Evolutionary conservation across 441 rosid genomes (phyloP).

Genomic region (Adansonia grandidieri): DNA sequence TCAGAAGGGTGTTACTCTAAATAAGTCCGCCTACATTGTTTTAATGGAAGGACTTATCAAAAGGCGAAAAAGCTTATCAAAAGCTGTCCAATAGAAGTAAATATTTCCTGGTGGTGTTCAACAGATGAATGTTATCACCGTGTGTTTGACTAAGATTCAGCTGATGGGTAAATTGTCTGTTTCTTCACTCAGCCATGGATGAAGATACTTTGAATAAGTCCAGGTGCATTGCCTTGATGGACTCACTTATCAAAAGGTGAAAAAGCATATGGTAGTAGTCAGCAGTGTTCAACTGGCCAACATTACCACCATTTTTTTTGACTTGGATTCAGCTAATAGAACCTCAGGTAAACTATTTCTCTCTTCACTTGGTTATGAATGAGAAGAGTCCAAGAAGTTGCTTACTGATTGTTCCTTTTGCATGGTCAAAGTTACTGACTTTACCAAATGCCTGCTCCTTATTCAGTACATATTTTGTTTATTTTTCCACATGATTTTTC

Average conservation of each 20-base stretch:
- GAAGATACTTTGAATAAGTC: slow-evolving; percentile 15
- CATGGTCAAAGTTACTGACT: not conserved
- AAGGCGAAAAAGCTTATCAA: slow-evolving; percentile 56
- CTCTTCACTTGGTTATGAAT: slow-evolving; percentile 11
- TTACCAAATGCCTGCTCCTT: not conserved
- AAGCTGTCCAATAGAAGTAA: slow-evolving; percentile 31
- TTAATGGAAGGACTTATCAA: slow-evolving; percentile 61
- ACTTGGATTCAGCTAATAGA: slow-evolving; percentile 7
- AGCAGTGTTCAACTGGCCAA: not conserved
- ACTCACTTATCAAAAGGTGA: not conserved
- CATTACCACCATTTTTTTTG: not conserved
- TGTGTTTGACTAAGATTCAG: not conserved
- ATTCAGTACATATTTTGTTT: not conserved
- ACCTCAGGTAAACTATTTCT: slow-evolving; percentile 2
- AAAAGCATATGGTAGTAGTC: not conserved
- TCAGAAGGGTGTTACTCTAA: slow-evolving; percentile 45
- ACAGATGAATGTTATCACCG: not conserved
- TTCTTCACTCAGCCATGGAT: not conserved
- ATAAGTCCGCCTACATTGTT: slow-evolving; percentile 46
- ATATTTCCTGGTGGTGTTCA: not conserved
- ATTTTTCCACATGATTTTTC: not conserved
- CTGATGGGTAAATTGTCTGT: slow-evolving; percentile 2
- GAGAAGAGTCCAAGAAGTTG: not conserved
- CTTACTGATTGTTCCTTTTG: not conserved
- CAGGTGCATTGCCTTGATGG: not conserved